These are phyloP conservation scores for Chaetomium tenue DNA, from an alignment of 495 filamentous ascomycete species.

Conservation along the genomic window DNA sequence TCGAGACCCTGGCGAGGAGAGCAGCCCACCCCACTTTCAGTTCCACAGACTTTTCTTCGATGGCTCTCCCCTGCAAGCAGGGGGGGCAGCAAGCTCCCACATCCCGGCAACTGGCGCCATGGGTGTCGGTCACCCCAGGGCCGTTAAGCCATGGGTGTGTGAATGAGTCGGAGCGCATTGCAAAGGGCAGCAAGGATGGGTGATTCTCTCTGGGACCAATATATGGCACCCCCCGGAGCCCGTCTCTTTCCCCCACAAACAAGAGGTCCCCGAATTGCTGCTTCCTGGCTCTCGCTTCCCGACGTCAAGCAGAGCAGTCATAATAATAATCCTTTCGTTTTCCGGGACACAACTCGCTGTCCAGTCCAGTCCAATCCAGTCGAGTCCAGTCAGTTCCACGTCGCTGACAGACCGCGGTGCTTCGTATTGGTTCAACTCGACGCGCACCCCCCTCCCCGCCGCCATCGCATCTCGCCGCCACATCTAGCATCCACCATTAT, in stretches of 20 bases:
- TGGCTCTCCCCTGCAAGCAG: conserved; percentile 9
- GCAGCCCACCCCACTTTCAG: conserved; percentile 17
- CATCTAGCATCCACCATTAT: neutral
- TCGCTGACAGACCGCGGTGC: conserved; percentile 3
- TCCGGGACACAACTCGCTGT: conserved; percentile 14
- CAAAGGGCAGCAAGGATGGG: conserved; percentile 17
- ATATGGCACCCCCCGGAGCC: conserved; percentile 23
- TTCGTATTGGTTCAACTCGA: conserved; percentile 9
- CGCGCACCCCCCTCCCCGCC: neutral
- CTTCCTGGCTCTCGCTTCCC: conserved; percentile 16
- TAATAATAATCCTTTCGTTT: neutral
- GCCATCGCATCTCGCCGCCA: neutral
- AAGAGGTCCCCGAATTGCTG: conserved; percentile 4
- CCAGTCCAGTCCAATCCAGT: too few species aligned
- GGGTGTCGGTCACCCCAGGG: too few species aligned
- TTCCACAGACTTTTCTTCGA: conserved; percentile 25
- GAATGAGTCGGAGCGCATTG: conserved; percentile 13
- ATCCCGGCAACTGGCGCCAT: conserved; percentile 19
- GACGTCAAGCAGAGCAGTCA: conserved; percentile 9
- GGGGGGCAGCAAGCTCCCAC: conserved; percentile 16
- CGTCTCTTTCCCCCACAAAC: conserved; percentile 19
- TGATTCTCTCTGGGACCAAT: conserved; percentile 21
- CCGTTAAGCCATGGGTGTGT: conserved; percentile 7
- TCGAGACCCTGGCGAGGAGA: conserved; percentile 11
- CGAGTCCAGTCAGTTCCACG: neutral